A percentile compares a stretch with the other conserved stretches of the same genome.
phyloP scores from a whole-genome alignment of 176 grass and related monocot genomes.

The Phoenix dactylifera region DNA sequence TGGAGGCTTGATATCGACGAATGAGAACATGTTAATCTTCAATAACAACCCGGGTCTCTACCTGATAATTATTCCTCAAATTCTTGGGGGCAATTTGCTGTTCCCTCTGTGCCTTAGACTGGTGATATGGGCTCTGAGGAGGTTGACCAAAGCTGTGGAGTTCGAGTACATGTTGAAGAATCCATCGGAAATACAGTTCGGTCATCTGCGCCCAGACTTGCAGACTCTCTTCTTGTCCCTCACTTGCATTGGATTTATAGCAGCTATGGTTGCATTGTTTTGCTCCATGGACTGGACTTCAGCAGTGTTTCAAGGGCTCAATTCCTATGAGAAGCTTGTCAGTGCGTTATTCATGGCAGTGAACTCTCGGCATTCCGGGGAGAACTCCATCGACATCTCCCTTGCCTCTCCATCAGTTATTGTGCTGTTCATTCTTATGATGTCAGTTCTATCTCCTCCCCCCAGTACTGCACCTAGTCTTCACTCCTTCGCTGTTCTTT shows the following conservation, averaged over 20 bases:
- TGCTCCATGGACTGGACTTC: slow-evolving; percentile 50
- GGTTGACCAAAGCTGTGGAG: slow-evolving; percentile 14
- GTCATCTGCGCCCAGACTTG: slow-evolving; percentile 15
- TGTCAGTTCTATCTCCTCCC: slow-evolving; percentile 24
- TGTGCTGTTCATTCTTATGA: slow-evolving; percentile 49
- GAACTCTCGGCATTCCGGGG: slow-evolving; percentile 55
- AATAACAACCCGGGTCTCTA: slow-evolving; percentile 42
- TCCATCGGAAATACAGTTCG: slow-evolving; percentile 14
- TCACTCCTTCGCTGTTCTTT: too few relatives aligned
- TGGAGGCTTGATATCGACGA: slow-evolving; percentile 51
- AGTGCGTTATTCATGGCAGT: slow-evolving; percentile 53
- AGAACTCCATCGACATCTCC: slow-evolving; percentile 60
- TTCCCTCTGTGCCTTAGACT: slow-evolving; percentile 51
- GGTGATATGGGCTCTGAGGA: slow-evolving; percentile 16
- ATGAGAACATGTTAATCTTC: slow-evolving; percentile 77
- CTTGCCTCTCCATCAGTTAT: slow-evolving; percentile 51
- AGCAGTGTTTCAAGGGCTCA: slow-evolving; percentile 46
- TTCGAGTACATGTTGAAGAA: slow-evolving; percentile 19
- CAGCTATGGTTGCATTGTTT: slow-evolving; percentile 8
- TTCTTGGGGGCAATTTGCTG: slow-evolving; percentile 54
- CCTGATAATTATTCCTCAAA: slow-evolving; percentile 33
- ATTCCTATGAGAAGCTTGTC: slow-evolving; percentile 36
- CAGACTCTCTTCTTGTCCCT: slow-evolving; percentile 16
- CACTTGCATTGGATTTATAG: slow-evolving; percentile 22
- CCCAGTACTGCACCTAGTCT: too few relatives aligned